A percentile compares a stretch with the other conserved stretches of the same genome.
phyloP scores from a whole-genome alignment of 1,284 basidiomycete genomes.

The Moesziomyces globuligerus region DNA sequence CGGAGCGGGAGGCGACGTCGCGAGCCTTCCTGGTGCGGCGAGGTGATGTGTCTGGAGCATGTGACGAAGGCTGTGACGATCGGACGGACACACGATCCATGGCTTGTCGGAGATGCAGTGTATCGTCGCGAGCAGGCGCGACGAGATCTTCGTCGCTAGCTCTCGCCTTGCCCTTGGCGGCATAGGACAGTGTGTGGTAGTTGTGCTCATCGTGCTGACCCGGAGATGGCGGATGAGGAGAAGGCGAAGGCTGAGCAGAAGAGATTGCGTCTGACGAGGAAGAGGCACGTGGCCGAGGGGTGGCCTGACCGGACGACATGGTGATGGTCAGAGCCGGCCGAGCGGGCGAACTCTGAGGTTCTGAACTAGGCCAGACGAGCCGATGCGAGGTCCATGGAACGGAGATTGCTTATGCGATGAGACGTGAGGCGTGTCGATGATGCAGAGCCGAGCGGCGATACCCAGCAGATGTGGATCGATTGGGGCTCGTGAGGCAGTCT shows the following conservation, averaged over 20 bases:
- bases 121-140: conserved; percentile 1
- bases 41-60: not conserved
- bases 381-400: not conserved
- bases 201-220: not conserved
- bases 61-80: not conserved
- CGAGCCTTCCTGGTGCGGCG: conserved; percentile 15
- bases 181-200: conserved; percentile 8
- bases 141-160: conserved; percentile 12
- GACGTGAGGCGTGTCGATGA: not conserved
- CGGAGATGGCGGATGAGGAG: not conserved
- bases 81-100: conserved; percentile 7
- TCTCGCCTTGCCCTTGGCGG: conserved; percentile 30
- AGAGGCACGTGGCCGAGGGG: conserved; percentile 1
- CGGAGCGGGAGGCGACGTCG: conserved; percentile 18
- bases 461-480: no score
- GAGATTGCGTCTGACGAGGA: conserved; percentile 2
- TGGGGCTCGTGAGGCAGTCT: no score
- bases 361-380: not conserved
- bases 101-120: not conserved
- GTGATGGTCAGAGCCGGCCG: not conserved
- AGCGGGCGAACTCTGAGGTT: not conserved
- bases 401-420: not conserved
- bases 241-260: not conserved
- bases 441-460: no score
- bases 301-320: conserved; percentile 24